phyloP scores from a whole-genome alignment of 306 rosid species.

The Gynostemma pentaphyllum region DNA sequence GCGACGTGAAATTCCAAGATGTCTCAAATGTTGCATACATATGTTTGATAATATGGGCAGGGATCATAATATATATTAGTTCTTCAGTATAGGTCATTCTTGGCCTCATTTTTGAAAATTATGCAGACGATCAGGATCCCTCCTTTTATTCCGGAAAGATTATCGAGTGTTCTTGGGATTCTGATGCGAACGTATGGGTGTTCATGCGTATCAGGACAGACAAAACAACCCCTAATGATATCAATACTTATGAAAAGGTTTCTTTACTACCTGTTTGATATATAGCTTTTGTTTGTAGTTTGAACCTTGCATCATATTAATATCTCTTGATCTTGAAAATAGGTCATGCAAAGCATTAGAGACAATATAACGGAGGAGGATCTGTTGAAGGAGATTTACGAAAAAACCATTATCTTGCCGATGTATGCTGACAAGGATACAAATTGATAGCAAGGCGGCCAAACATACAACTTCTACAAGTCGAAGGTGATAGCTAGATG shows the following conservation, averaged over 20 bases:
- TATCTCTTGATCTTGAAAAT: constrained; percentile 4
- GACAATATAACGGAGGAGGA: constrained; percentile 76
- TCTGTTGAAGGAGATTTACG: constrained; percentile 71
- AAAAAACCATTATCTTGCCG: constrained; percentile 77
- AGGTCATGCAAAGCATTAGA: constrained; percentile 87
- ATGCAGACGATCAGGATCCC: constrained; percentile 76
- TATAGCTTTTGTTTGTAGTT: background rate
- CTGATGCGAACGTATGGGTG: constrained; percentile 51
- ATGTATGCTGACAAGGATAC: constrained; percentile 91
- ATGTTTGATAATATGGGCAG: background rate
- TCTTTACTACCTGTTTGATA: background rate
- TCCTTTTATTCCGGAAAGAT: constrained; percentile 56
- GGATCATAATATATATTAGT: background rate
- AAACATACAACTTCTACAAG: constrained; percentile 47
- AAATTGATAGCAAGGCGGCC: constrained; percentile 66
- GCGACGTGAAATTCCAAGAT: no score
- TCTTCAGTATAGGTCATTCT: background rate
- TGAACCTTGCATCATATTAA: background rate
- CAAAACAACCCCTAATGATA: constrained; percentile 77
- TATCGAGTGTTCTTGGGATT: constrained; percentile 66
- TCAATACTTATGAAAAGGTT: constrained; percentile 79
- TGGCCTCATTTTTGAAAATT: constrained; percentile 2
- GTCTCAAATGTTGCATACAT: background rate
- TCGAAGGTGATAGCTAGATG: constrained; percentile 43
- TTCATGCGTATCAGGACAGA: constrained; percentile 65